A percentile compares a stretch with the other conserved stretches of the same genome.
Evolutionary conservation across 345 rosid species (phyloP).

Genomic region (Boechera retrofracta): DNA sequence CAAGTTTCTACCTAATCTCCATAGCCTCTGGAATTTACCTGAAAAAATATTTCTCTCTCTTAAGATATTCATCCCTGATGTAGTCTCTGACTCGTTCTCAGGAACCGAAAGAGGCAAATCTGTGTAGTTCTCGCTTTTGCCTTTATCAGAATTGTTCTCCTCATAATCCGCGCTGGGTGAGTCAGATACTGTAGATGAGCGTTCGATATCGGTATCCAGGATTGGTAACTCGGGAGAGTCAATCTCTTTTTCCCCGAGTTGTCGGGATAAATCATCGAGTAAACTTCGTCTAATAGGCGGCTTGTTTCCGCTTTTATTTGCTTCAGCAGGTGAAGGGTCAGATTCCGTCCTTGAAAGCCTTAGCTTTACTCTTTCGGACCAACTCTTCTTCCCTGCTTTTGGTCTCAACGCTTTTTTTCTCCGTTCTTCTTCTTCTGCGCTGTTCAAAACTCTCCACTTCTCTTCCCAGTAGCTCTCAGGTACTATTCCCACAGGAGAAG

Average conservation of each 20-base stretch:
- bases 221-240: neutral
- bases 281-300: constrained; percentile 62
- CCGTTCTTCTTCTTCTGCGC: constrained; percentile 58
- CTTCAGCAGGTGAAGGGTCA: constrained; percentile 61
- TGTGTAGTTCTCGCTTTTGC: constrained; percentile 52
- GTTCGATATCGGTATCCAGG: constrained; percentile 37
- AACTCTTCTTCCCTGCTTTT: constrained; percentile 57
- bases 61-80: constrained; percentile 27
- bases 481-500: constrained; percentile 61
- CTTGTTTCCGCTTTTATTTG: constrained; percentile 44
- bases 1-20: constrained; percentile 75
- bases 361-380: constrained; percentile 73
- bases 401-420: constrained; percentile 46
- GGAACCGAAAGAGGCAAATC: constrained; percentile 53
- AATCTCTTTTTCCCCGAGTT: constrained; percentile 51
- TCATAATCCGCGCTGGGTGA: constrained; percentile 53
- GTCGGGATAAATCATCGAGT: constrained; percentile 69
- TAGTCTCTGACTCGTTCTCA: constrained; percentile 47
- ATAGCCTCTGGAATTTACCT: constrained; percentile 82
- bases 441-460: constrained; percentile 82
- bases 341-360: constrained; percentile 73
- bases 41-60: constrained; percentile 61
- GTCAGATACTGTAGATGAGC: constrained; percentile 62
- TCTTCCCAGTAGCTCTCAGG: constrained; percentile 98
- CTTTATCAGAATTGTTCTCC: constrained; percentile 65